A percentile compares a stretch with the other conserved stretches of the same genome.
phyloP scores from a whole-genome alignment of 2,329 filamentous ascomycete genomes.

The Amauroascus niger region DNA sequence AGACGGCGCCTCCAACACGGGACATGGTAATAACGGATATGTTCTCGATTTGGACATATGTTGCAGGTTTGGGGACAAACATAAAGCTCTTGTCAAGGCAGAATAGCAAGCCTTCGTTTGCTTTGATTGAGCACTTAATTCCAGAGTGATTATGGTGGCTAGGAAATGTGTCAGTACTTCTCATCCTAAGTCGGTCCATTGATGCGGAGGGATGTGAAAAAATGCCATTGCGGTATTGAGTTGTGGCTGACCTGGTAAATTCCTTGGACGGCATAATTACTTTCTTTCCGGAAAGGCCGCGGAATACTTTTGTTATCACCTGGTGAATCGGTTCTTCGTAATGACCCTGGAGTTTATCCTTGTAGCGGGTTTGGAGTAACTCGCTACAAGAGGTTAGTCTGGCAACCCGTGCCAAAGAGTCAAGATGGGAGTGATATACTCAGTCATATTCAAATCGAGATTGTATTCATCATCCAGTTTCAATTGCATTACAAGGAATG shows the following conservation, averaged over 20 bases:
- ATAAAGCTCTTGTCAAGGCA: constrained; percentile 97
- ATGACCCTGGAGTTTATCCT: constrained; percentile 74
- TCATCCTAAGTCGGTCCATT: constrained; percentile 7
- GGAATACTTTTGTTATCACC: constrained; percentile 91
- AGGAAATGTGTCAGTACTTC: constrained; percentile 21
- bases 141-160: constrained; percentile 84
- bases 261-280: constrained; percentile 88
- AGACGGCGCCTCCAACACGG: constrained; percentile 85
- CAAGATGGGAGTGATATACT: constrained; percentile 35
- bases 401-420: not conserved
- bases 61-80: constrained; percentile 96
- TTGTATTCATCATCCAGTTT: constrained; percentile 97
- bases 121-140: constrained; percentile 99
- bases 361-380: constrained; percentile 72
- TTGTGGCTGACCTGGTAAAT: constrained; percentile 57
- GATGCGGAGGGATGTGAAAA: constrained; percentile 9
- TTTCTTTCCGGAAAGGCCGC: constrained; percentile 87
- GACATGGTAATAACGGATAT: constrained; percentile 89
- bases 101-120: constrained; percentile 94
- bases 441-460: constrained; percentile 90
- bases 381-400: constrained; percentile 39
- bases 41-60: constrained; percentile 93
- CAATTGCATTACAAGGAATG: constrained; percentile 98
- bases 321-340: constrained; percentile 92
- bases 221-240: constrained; percentile 5